Percentiles rank a stretch among this genome's conserved stretches.
phyloP scores from a whole-genome alignment of 139 green algal genomes.

The Chlamydomonas eustigma region DNA sequence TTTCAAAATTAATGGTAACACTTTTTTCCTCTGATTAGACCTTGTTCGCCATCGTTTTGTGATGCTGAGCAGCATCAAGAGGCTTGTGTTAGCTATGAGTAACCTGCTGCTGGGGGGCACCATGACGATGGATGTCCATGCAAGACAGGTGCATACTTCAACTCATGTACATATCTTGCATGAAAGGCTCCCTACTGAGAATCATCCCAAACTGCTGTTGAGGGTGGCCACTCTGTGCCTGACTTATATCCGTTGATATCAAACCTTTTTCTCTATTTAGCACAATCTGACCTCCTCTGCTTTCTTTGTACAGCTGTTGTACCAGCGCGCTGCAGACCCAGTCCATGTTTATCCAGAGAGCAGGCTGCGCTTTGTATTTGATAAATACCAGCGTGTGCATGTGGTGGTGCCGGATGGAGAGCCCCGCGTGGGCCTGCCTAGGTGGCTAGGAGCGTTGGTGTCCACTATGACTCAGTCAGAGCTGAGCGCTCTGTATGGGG shows the following conservation, averaged over 20 bases:
- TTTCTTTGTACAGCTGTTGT: background rate
- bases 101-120: conserved; percentile 15
- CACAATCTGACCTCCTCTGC: no score
- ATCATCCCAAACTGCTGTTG: background rate
- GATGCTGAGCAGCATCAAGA: conserved; percentile 13
- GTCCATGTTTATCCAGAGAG: conserved; percentile 18
- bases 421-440: conserved; percentile 1
- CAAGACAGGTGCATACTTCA: background rate
- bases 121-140: conserved; percentile 1
- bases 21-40: no score
- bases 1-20: no score
- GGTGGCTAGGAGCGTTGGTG: background rate
- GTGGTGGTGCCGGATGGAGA: background rate
- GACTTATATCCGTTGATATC: background rate
- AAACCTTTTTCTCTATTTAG: background rate
- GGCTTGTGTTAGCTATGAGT: background rate
- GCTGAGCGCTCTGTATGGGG: background rate
- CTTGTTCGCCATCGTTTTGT: conserved; percentile 9
- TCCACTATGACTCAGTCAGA: conserved; percentile 1
- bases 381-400: background rate
- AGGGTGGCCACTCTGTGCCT: background rate
- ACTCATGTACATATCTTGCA: background rate
- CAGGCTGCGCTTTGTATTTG: conserved; percentile 18
- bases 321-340: background rate
- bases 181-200: background rate